Conservation (phyloP, 1,139 yeast species). For the Geotrichum citri-aurantii region DNA sequence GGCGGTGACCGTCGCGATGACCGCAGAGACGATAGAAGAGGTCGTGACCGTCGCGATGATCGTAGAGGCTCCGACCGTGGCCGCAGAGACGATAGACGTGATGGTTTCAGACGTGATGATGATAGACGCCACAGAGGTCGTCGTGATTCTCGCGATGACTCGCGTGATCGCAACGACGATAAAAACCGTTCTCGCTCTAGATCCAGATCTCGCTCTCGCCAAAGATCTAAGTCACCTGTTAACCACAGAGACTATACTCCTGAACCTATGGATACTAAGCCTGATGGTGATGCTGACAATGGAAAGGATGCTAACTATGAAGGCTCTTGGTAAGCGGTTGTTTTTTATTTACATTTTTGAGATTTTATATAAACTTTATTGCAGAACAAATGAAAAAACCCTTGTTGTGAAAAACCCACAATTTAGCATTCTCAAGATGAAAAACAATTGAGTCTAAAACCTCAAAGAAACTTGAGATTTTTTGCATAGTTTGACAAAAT, state of each 20-base stretch:
- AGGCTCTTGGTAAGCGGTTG: constrained; percentile 11
- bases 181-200: constrained; percentile 4
- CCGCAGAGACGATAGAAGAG: constrained; percentile 19
- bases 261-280: constrained; percentile 1
- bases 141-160: constrained; percentile 13
- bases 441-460: too few relatives aligned
- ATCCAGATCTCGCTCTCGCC: constrained; percentile 12
- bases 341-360: neutral
- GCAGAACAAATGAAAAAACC: neutral
- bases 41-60: constrained; percentile 18
- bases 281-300: constrained; percentile 4
- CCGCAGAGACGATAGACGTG: constrained; percentile 16
- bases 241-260: constrained; percentile 8
- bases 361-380: neutral
- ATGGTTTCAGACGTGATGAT: constrained; percentile 13
- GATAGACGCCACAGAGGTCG: constrained; percentile 23
- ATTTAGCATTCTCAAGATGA: neutral
- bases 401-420: neutral
- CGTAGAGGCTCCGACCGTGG: constrained; percentile 8
- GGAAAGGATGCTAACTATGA: constrained; percentile 4
- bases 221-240: constrained; percentile 11
- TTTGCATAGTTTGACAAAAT: too few relatives aligned
- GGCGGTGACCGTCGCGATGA: constrained; percentile 19
- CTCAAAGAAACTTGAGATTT: too few relatives aligned
- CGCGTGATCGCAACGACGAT: constrained; percentile 16